Conservation (phyloP, 1,139 yeast species). For the Nakaseomyces glabratus region DNA sequence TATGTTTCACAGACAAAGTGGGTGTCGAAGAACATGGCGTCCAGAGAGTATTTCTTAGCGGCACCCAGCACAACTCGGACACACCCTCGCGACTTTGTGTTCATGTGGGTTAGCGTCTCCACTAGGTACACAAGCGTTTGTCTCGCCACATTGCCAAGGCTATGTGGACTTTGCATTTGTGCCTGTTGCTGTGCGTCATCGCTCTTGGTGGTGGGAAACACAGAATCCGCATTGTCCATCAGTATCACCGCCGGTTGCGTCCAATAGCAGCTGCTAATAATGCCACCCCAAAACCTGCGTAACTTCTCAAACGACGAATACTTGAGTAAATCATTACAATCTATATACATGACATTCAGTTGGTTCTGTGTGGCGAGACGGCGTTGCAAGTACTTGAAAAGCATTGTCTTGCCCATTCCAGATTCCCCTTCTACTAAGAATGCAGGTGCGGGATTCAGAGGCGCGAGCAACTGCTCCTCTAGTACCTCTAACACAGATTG, state of each 20-base stretch:
- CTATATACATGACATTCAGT: constrained; percentile 38
- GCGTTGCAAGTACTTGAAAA: constrained; percentile 39
- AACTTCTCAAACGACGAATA: constrained; percentile 36
- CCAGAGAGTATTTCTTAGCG: constrained; percentile 55
- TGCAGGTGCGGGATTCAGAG: constrained; percentile 32
- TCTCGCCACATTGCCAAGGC: constrained; percentile 5
- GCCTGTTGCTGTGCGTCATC: constrained; percentile 27
- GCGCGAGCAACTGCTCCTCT: constrained; percentile 33
- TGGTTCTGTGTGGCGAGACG: constrained; percentile 36
- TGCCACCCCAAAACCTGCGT: constrained; percentile 40
- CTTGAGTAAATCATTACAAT: constrained; percentile 38
- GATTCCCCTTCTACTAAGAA: constrained; percentile 59
- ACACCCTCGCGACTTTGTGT: constrained; percentile 32
- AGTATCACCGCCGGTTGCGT: constrained; percentile 66
- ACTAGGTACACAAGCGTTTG: constrained; percentile 32
- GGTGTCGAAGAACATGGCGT: constrained; percentile 51
- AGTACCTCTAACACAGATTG: constrained; percentile 26
- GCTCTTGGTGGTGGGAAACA: constrained; percentile 39
- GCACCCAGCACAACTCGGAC: constrained; percentile 37
- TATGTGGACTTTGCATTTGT: constrained; percentile 20
- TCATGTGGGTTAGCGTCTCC: constrained; percentile 35
- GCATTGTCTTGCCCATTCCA: constrained; percentile 72
- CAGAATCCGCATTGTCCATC: constrained; percentile 71
- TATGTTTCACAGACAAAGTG: constrained; percentile 63
- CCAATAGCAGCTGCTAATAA: constrained; percentile 64